Evolutionary conservation across 179 eudicot genomes (phyloP).

Genomic region (Beta lomatogona): DNA sequence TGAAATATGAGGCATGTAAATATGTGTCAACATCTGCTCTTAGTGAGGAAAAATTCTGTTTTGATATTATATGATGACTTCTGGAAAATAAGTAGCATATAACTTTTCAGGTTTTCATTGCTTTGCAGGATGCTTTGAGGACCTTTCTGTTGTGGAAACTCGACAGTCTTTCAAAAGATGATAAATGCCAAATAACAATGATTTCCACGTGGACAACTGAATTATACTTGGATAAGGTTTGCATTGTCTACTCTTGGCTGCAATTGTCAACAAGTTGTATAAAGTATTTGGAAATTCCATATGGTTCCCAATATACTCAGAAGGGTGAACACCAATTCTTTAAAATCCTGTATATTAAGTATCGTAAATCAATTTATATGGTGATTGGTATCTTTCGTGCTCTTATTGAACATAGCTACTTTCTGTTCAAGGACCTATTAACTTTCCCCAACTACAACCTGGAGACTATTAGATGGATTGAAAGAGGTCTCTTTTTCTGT

Average conservation of each 20-base stretch:
- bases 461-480: not conserved
- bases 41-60: not conserved
- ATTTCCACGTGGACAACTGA: slow-evolving; percentile 96
- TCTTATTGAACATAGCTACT: not conserved
- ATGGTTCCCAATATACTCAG: not conserved
- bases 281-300: not conserved
- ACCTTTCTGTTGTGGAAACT: slow-evolving; percentile 85
- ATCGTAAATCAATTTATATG: too few species aligned
- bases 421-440: not conserved
- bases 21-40: not conserved
- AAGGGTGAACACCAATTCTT: not conserved
- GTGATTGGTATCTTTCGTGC: too few species aligned
- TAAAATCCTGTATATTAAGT: too few species aligned
- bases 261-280: slow-evolving; percentile 7
- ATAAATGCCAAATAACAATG: slow-evolving; percentile 94
- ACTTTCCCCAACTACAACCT: not conserved
- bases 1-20: not conserved
- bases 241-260: slow-evolving; percentile 15
- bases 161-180: slow-evolving; percentile 81
- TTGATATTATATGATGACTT: not conserved
- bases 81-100: not conserved
- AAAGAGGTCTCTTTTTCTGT: not conserved
- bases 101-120: slow-evolving; percentile 10
- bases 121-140: slow-evolving; percentile 91
- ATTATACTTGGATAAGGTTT: slow-evolving; percentile 91